These are phyloP conservation scores for Saksenaea vasiformis DNA, from an alignment of 371 early-diverging fungal species.

Conservation along the genomic window DNA sequence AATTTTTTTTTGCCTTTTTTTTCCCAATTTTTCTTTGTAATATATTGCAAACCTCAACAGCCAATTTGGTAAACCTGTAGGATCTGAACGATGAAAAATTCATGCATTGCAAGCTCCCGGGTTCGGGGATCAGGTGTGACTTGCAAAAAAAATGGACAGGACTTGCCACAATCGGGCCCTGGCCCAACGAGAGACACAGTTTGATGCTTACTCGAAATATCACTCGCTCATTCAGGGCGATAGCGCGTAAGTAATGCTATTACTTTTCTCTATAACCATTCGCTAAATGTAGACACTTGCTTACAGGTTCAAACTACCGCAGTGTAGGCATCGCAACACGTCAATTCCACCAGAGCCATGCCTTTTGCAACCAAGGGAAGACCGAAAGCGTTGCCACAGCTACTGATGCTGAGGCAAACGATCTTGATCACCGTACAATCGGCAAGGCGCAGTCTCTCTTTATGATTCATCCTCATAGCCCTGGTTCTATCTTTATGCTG, in stretches of 20 bases:
- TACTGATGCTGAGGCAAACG: slow-evolving; percentile 17
- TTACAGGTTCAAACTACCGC: too few relatives aligned
- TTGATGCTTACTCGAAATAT: background rate
- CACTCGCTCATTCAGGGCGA: background rate
- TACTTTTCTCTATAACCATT: background rate
- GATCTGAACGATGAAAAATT: too few relatives aligned
- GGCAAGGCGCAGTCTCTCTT: slow-evolving; percentile 77
- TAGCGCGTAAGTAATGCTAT: background rate
- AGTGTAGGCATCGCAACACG: too few relatives aligned
- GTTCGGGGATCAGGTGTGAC: background rate
- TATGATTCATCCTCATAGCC: slow-evolving; percentile 81
- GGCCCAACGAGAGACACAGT: background rate
- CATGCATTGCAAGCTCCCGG: too few relatives aligned
- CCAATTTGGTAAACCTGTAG: too few relatives aligned
- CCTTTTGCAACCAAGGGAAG: background rate
- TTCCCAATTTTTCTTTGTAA: too few relatives aligned
- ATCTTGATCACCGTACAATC: slow-evolving; percentile 94
- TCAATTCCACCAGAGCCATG: background rate
- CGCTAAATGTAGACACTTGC: too few relatives aligned
- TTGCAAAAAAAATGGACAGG: background rate
- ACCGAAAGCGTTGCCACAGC: background rate
- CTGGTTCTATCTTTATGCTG: slow-evolving; percentile 93
- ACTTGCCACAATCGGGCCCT: background rate
- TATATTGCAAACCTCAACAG: too few relatives aligned
- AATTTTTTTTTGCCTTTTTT: too few relatives aligned